A percentile compares a stretch with the other conserved stretches of the same genome.
Conservation (phyloP, 768 basidiomycete genomes). For the Cytidiella melzeri region DNA sequence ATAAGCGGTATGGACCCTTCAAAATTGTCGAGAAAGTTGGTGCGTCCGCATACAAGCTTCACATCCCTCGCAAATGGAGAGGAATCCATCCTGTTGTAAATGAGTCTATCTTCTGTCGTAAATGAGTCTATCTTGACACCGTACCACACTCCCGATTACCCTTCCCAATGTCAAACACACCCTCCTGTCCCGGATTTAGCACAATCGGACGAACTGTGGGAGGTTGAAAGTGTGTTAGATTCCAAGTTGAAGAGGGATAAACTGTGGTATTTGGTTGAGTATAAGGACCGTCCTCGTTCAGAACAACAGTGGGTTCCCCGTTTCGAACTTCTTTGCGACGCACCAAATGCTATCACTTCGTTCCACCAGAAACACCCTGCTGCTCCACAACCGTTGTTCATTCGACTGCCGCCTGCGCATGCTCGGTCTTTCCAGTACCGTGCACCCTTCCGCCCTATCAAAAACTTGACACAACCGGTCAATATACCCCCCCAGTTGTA, state of each 20-base stretch:
- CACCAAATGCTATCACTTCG: background rate
- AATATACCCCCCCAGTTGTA: too few relatives aligned
- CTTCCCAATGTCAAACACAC: slow-evolving; percentile 10
- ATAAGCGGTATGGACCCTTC: slow-evolving; percentile 22
- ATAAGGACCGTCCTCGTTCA: slow-evolving; percentile 18
- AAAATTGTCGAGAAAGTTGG: slow-evolving; percentile 19
- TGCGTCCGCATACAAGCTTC: slow-evolving; percentile 17
- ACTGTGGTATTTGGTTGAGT: slow-evolving; percentile 23
- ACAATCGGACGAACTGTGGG: slow-evolving; percentile 6
- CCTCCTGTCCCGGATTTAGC: slow-evolving; percentile 11
- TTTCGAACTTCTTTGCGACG: too few relatives aligned
- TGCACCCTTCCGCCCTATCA: too few relatives aligned
- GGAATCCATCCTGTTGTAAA: slow-evolving; percentile 25
- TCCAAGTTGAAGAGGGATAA: background rate
- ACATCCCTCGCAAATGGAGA: slow-evolving; percentile 21
- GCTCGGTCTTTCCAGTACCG: too few relatives aligned
- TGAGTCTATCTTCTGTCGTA: too few relatives aligned
- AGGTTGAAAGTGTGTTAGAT: slow-evolving; percentile 21
- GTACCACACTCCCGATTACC: slow-evolving; percentile 10
- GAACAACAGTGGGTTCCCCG: slow-evolving; percentile 17
- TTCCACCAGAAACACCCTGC: slow-evolving; percentile 12
- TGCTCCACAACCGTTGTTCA: slow-evolving; percentile 5
- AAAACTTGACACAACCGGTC: too few relatives aligned
- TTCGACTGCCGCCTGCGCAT: slow-evolving; percentile 3
- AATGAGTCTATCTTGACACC: slow-evolving; percentile 9